Conservation (phyloP, 306 rosid genomes). For the Gynostemma pentaphyllum region DNA sequence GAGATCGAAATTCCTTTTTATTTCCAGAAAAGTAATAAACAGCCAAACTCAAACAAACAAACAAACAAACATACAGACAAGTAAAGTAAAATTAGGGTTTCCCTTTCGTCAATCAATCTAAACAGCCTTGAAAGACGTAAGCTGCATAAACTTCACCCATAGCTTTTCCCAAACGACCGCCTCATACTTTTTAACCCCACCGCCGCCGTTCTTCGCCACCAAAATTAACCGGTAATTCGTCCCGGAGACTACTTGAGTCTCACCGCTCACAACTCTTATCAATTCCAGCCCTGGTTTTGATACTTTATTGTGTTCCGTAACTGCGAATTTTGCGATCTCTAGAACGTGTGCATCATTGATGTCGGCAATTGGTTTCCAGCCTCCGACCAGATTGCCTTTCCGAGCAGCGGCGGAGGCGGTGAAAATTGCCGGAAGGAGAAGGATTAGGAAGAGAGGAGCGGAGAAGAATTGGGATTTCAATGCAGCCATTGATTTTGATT, state of each 20-base stretch:
- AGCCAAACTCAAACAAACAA: too few relatives aligned
- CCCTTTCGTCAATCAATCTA: neutral
- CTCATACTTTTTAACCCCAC: neutral
- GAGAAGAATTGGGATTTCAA: slow-evolving; percentile 15
- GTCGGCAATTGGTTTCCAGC: slow-evolving; percentile 32
- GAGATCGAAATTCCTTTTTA: too few relatives aligned
- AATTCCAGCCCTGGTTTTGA: neutral
- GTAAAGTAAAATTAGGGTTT: neutral
- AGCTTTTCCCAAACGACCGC: neutral
- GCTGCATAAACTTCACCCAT: neutral
- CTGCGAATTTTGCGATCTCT: slow-evolving; percentile 43
- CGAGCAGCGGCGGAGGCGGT: too few relatives aligned
- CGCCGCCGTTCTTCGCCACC: neutral
- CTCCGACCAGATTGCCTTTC: neutral
- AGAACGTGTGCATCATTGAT: slow-evolving; percentile 23
- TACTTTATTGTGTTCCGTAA: slow-evolving; percentile 18
- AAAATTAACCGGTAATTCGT: neutral
- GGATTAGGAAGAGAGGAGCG: slow-evolving; percentile 10
- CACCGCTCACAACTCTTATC: neutral
- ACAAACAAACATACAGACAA: too few relatives aligned
- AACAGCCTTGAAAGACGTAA: neutral
- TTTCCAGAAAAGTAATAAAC: too few relatives aligned
- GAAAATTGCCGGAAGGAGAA: too few relatives aligned
- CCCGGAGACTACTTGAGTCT: neutral
- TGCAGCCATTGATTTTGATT: neutral